Evolutionary conservation across 1,139 yeast genomes (phyloP), one percentile per base, ranked within the genome.

Genomic region (Zhuliangozyma parablackwelliae): DNA sequence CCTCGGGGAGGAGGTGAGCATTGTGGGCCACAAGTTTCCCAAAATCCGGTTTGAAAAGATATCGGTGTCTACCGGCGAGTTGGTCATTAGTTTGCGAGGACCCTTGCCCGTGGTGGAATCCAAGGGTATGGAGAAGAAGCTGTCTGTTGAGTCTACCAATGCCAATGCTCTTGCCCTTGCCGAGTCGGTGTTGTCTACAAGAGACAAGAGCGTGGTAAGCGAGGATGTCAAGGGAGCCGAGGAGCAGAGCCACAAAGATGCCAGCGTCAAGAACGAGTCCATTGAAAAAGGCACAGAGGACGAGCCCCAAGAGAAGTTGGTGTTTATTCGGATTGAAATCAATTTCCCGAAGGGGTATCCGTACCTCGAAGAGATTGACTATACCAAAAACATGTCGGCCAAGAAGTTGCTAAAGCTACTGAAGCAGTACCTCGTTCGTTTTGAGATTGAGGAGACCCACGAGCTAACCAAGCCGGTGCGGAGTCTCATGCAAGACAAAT

Each of bases 11-110:
- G 97, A 92, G 55, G 90, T 90, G 2, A 83, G 95, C 47, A 69
- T 78, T 25, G 92, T 90, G 7, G 96, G 97, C 1, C 92, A 85
- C 50, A 87, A 86, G 50, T 89, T 92, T 53, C 96, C 97, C 1
- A 86, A 84, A 46, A 75, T 92, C 2, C 66, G 82, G 3, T 90
- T 92, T 55, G 97, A 92, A 49, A 80, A 81, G 51, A 89, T 92
- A 7, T 81, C 92, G 1, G 95, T 92, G 0, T 78, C 95, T 0
- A 83, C 95, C 0, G 96, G 97, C 26, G 82, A 75, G 29, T 64
- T 90, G 39, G 79, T 81, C 1, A 60, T 92, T 8, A 81, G 95
- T 26, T 59, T 92, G 37, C 74, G 80, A 43, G 97, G 97, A 0
- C 95, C 97, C 0, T 73, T 88, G 75, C 68, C 72, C 2, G 16